Evolutionary conservation across 2,329 filamentous ascomycete species (phyloP), one percentile per base, ranked within the genome.

Genomic region (Fusarium subglutinans): DNA sequence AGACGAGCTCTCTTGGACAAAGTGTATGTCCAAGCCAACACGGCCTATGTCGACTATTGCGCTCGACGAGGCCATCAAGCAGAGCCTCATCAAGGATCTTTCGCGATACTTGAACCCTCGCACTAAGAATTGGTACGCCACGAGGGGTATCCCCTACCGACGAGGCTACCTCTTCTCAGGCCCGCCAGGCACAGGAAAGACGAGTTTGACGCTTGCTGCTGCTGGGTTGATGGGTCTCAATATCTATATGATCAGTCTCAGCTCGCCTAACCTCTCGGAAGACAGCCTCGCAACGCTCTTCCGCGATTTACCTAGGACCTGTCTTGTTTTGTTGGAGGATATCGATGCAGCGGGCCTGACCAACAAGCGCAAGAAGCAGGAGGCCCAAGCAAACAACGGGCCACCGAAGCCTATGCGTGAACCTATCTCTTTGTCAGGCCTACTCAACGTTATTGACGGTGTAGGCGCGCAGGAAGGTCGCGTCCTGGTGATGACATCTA

Each of bases 401-500:
- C 53, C 48, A 3, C 41, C 30, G 14, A 70, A 58, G 41, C 44
- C 59, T 15, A 47, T 26, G 43, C 57, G 53, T 20, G 63, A 72
- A 15, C 48, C 47, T 12, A 73, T 75, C 13, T 71, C 60, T 0
- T 86, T 93, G 4, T 92, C 90, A 1, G 91, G 89, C 0, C 83
- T 93, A 1, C 85, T 93, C 15, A 93, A 93, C 65, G 88, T 90
- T 33, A 89, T 93, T 70, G 91, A 92, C 69, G 91, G 91, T 5
- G 90, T 92, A 0, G 90, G 90, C 2, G 89, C 89, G 1, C 89
- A 89, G 66, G 91, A 93, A 81, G 91, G 91, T 4, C 86, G 90
- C 13, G 88, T 93, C 3, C 83, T 93, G 2, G 88, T 93, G 71
- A 93, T 93, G 91, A 93, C 91, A 0, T 92, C 91, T 1, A 93